phyloP scores from a whole-genome alignment of 2,329 filamentous ascomycete species.

The Amesomyces nigricolor region DNA sequence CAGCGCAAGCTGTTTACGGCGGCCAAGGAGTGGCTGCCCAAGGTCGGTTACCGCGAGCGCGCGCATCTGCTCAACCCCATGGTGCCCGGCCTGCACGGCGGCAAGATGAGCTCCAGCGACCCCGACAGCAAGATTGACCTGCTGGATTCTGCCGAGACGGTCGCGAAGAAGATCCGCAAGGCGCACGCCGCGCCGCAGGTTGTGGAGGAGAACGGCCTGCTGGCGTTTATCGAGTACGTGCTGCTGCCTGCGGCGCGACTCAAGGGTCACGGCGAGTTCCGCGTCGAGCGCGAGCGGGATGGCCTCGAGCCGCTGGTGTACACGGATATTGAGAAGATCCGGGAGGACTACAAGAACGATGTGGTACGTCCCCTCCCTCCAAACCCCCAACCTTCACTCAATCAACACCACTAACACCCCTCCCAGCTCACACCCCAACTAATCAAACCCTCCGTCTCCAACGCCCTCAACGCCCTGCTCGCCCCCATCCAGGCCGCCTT shows the following conservation, averaged over 20 bases:
- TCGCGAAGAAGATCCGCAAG: constrained; percentile 81
- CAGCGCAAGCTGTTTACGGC: constrained; percentile 86
- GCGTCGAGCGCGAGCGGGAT: constrained; percentile 60
- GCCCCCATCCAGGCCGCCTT: constrained; percentile 72
- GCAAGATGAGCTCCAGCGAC: constrained; percentile 80
- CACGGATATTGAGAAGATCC: constrained; percentile 65
- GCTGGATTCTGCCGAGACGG: constrained; percentile 68
- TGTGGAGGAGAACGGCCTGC: constrained; percentile 77
- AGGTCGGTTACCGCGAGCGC: constrained; percentile 72
- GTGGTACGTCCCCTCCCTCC: constrained; percentile 49
- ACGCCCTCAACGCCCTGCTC: constrained; percentile 67
- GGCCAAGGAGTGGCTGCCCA: constrained; percentile 78
- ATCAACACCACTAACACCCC: constrained; percentile 10
- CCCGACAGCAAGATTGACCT: constrained; percentile 86
- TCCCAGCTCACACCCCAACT: constrained; percentile 71
- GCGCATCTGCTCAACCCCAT: constrained; percentile 62
- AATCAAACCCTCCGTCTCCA: constrained; percentile 76
- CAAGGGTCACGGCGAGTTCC: constrained; percentile 56
- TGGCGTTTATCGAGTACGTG: constrained; percentile 82
- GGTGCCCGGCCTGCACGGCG: constrained; percentile 77
- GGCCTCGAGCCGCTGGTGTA: constrained; percentile 71
- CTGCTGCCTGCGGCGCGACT: constrained; percentile 72
- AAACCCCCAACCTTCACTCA: too few species aligned
- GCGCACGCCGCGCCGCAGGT: constrained; percentile 71
- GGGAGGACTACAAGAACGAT: constrained; percentile 75